These are phyloP conservation scores for Prunus dulcis DNA, from an alignment of 306 rosid genomes.

Conservation along the genomic window DNA sequence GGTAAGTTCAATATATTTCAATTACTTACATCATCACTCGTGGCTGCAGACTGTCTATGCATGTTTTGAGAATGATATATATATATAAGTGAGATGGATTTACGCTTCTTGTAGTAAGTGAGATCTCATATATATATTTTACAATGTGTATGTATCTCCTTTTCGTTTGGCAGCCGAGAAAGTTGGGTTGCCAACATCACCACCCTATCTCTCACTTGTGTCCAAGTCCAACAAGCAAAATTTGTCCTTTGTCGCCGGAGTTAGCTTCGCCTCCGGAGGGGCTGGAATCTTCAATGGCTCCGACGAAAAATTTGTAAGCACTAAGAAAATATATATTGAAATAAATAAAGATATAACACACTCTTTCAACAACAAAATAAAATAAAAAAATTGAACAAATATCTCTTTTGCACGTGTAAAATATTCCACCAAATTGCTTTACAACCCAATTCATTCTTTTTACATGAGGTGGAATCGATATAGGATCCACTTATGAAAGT, in stretches of 20 bases:
- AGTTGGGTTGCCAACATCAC: conserved; percentile 59
- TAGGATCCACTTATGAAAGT: background rate
- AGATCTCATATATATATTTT: too few species aligned
- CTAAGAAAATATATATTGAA: too few species aligned
- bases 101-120: too few species aligned
- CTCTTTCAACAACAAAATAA: background rate
- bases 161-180: conserved; percentile 38
- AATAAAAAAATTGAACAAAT: too few species aligned
- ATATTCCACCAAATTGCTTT: background rate
- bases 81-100: too few species aligned
- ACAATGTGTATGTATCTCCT: too few species aligned
- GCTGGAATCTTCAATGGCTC: conserved; percentile 81
- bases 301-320: conserved; percentile 50
- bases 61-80: background rate
- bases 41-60: background rate
- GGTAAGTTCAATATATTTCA: conserved; percentile 18
- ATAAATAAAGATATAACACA: background rate
- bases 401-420: background rate
- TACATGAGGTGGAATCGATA: background rate
- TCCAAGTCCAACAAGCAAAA: conserved; percentile 33
- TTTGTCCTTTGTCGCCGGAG: conserved; percentile 43
- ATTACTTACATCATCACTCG: background rate
- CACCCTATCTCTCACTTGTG: conserved; percentile 60
- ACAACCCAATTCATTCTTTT: background rate
- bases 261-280: conserved; percentile 86